Evolutionary conservation across 2,329 filamentous ascomycete species (phyloP).

Genomic region (Fusarium coffeatum): DNA sequence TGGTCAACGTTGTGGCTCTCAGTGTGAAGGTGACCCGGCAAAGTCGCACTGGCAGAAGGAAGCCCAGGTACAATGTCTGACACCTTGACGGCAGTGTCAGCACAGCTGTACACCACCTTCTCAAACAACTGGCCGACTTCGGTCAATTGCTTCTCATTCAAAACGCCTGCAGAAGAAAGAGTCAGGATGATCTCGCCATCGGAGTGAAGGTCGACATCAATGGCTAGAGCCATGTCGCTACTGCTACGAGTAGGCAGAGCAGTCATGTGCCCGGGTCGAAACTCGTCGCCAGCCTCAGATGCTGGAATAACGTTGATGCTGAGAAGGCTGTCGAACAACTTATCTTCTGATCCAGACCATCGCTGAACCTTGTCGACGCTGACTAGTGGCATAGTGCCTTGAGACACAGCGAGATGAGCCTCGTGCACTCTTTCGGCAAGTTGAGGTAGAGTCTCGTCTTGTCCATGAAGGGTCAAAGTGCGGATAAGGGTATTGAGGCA

Average conservation of each 20-base stretch:
- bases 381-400: constrained; percentile 15
- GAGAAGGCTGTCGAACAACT: constrained; percentile 23
- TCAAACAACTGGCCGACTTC: constrained; percentile 1
- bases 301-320: constrained; percentile 13
- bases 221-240: constrained; percentile 21
- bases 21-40: fast-evolving
- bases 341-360: constrained; percentile 16
- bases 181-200: constrained; percentile 12
- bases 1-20: fast-evolving
- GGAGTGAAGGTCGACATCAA: constrained; percentile 20
- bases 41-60: not conserved
- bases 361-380: constrained; percentile 17
- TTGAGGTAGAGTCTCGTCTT: not conserved
- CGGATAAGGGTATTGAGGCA: constrained; percentile 25
- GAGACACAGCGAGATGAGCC: not conserved
- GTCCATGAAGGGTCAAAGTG: not conserved
- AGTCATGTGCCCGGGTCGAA: not conserved
- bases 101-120: constrained; percentile 1
- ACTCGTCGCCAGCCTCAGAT: fast-evolving
- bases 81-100: not conserved
- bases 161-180: not conserved
- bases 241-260: constrained; percentile 8
- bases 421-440: constrained; percentile 9
- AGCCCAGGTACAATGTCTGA: not conserved
- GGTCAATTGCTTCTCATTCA: not conserved